These are phyloP conservation scores for Chaetoscypha palmicola DNA, from an alignment of 2,329 filamentous ascomycete genomes.

Conservation along the genomic window DNA sequence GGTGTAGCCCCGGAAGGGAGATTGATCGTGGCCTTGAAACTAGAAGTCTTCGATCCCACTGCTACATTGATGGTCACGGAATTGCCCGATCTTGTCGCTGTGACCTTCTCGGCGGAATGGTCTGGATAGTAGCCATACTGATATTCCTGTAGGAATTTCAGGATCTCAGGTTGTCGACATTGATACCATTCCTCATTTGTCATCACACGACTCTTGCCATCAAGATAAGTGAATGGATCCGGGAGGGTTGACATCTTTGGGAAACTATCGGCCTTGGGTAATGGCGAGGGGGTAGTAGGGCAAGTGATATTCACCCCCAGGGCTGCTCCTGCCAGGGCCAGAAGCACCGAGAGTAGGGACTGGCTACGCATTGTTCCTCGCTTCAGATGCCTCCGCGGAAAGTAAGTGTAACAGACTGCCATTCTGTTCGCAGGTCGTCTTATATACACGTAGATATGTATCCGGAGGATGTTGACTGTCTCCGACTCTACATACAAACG, in stretches of 20 bases:
- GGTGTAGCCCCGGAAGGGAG: slow-evolving; percentile 34
- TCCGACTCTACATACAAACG: background rate
- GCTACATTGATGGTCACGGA: slow-evolving; percentile 38
- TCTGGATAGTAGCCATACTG: slow-evolving; percentile 47
- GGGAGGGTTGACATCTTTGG: slow-evolving; percentile 13
- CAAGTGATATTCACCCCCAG: slow-evolving; percentile 9
- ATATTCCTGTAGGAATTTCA: slow-evolving; percentile 43
- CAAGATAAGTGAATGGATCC: slow-evolving; percentile 22
- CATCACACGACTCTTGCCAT: slow-evolving; percentile 37
- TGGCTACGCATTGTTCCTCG: background rate
- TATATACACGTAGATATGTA: background rate
- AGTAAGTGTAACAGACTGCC: too few species aligned
- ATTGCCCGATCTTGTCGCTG: slow-evolving; percentile 39
- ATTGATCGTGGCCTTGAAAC: slow-evolving; percentile 37
- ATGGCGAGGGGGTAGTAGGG: slow-evolving; percentile 15
- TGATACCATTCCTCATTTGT: slow-evolving; percentile 42
- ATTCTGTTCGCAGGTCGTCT: background rate
- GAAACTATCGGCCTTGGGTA: slow-evolving; percentile 12
- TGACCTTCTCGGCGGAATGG: slow-evolving; percentile 40
- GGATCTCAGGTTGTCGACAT: slow-evolving; percentile 44
- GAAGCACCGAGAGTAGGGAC: background rate
- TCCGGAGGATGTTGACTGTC: background rate
- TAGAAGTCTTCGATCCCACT: slow-evolving; percentile 38
- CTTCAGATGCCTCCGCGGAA: background rate
- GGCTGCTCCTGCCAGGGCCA: background rate